Base-by-base conservation (phyloP, 129 eudicot species). In the Flaveria linearis region DNA sequence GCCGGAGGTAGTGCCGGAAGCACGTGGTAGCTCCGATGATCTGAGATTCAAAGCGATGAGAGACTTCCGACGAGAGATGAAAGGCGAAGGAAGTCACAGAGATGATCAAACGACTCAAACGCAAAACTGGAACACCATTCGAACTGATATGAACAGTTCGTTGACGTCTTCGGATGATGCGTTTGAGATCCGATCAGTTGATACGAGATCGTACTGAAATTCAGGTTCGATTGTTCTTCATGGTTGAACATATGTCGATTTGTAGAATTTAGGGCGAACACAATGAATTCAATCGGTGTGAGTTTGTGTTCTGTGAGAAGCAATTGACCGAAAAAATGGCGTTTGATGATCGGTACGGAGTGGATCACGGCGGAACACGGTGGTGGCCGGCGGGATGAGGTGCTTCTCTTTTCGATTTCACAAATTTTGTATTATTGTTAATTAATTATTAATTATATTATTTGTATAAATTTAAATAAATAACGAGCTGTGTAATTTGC, bases 31-130 rank as follows among this genome's bases (percentile, higher is more conserved):
- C 74, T 53, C 90, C 0, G 86, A 83, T 51, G 92, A 88, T 77
- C 62, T 89, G 82, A 85, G 97, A 76, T 91, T 91, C 26, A 86
- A 75, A 76, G 95, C 92, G 79, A 82, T 91, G 88, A 87, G 91
- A 75, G 95, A 87, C 80, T 88, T 85, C 33, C 87, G 85, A 66
- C 77, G 63, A 18, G 85, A 83, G 63, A 57, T 16, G 70, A 77
- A 23, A 69, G 77, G 72, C 26, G 76, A 58, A 65, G 73, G 70
- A 61, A 68, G 82, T 76, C 82, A 82, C 41, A 36, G 39, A 4
- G 39, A 33, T 33, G 39, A 33, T 33, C 39, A 33, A 33, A 33
- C 39, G 39, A 33, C 39, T 33, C 82, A 82, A 58, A 75, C 84
- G 2, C 85, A 65, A 41, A 82, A 51, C 7, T 62, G 81, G 9